Percentiles rank a stretch among this genome's conserved stretches.
Conservation (phyloP, 2,329 filamentous ascomycete genomes). For the Aspergillus vadensis region DNA sequence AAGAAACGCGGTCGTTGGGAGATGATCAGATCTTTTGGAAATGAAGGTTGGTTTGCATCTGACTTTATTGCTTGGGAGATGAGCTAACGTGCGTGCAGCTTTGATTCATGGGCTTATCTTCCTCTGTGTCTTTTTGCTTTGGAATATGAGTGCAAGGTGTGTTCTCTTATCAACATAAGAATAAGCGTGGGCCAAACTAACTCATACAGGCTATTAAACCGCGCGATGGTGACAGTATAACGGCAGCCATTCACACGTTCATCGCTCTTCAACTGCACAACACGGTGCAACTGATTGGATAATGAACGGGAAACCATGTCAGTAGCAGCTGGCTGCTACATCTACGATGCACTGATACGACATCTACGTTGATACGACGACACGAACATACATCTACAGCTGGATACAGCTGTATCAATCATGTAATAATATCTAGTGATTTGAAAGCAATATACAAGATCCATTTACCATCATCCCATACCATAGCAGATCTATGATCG, state of each 20-base stretch:
- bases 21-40: conserved; percentile 19
- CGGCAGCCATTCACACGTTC: neutral
- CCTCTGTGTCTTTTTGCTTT: conserved; percentile 18
- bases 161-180: neutral
- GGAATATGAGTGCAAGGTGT: conserved; percentile 14
- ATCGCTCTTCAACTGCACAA: no score
- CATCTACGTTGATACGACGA: no score
- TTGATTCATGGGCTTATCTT: conserved; percentile 20
- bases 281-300: neutral
- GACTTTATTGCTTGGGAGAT: neutral
- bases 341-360: neutral
- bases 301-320: neutral
- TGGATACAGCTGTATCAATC: no score
- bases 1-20: conserved; percentile 23
- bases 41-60: conserved; percentile 32
- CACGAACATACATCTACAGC: no score
- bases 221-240: neutral
- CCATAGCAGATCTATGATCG: no score
- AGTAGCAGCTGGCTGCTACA: neutral
- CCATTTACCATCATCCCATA: no score
- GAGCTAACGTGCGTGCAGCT: conserved; percentile 6
- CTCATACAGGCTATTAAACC: neutral
- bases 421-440: no score
- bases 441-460: no score
- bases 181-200: neutral